Conservation (phyloP, 306 rosid genomes). For the Rosa persica region DNA sequence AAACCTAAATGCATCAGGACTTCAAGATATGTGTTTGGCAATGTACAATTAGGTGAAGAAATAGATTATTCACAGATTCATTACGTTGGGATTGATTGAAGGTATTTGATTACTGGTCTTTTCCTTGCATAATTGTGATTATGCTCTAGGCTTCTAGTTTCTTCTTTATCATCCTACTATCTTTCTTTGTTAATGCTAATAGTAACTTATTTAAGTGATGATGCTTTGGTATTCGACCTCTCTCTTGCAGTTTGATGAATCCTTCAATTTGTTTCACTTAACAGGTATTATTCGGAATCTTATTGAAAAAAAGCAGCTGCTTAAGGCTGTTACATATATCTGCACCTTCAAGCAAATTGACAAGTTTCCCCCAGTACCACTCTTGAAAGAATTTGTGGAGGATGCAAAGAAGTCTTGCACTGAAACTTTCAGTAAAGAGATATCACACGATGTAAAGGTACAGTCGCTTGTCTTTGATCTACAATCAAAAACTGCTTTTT, state of each 20-base stretch:
- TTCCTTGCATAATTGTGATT: neutral
- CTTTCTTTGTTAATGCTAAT: neutral
- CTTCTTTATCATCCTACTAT: neutral
- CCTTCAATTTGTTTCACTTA: constrained; percentile 3
- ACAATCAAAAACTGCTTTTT: neutral
- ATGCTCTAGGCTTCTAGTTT: neutral
- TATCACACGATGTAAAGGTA: constrained; percentile 34
- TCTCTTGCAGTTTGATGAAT: neutral
- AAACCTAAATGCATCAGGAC: neutral
- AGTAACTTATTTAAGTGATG: neutral
- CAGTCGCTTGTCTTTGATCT: neutral
- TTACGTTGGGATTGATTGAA: neutral
- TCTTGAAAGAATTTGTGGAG: constrained; percentile 29
- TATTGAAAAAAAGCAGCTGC: constrained; percentile 30
- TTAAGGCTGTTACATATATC: constrained; percentile 55
- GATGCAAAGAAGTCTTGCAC: constrained; percentile 4
- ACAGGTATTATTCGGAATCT: constrained; percentile 50
- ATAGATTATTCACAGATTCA: neutral
- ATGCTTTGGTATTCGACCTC: neutral
- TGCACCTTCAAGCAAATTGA: constrained; percentile 45
- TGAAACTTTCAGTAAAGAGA: neutral
- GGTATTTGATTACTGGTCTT: neutral
- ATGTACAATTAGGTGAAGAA: neutral
- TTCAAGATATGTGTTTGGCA: neutral
- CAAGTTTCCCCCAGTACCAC: constrained; percentile 38